These are phyloP conservation scores for Suaeda aralocaspica DNA, from an alignment of 148 eudicot genomes.

Conservation along the genomic window DNA sequence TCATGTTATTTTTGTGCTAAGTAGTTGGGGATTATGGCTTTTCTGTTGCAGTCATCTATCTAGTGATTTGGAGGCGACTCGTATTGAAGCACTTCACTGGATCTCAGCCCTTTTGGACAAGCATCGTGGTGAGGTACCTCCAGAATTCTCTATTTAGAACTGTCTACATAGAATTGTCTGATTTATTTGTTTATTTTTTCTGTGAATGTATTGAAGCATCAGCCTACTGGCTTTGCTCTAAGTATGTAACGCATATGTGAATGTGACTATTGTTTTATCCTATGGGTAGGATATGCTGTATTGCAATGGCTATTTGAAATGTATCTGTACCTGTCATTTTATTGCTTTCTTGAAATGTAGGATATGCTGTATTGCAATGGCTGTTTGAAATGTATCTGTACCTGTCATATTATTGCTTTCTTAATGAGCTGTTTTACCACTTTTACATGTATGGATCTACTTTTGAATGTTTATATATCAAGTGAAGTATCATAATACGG, in stretches of 20 bases:
- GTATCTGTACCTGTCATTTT: background rate
- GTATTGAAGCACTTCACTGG: constrained; percentile 95
- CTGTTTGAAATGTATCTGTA: background rate
- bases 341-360: background rate
- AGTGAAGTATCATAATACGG: background rate
- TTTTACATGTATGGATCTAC: no score
- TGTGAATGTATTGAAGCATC: background rate
- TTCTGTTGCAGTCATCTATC: constrained; percentile 69
- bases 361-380: no score
- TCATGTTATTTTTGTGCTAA: background rate
- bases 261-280: no score
- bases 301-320: background rate
- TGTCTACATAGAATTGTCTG: background rate
- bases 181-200: background rate
- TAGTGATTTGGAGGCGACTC: constrained; percentile 97
- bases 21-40: constrained; percentile 9
- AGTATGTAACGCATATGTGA: background rate
- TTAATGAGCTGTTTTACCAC: no score
- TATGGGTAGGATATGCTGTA: no score
- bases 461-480: background rate
- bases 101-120: constrained; percentile 78
- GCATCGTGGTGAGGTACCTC: constrained; percentile 66
- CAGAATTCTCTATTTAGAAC: background rate
- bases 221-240: background rate
- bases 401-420: background rate